Evolutionary conservation across 148 eudicot genomes (phyloP).

Genomic region (Chenopodium album): DNA sequence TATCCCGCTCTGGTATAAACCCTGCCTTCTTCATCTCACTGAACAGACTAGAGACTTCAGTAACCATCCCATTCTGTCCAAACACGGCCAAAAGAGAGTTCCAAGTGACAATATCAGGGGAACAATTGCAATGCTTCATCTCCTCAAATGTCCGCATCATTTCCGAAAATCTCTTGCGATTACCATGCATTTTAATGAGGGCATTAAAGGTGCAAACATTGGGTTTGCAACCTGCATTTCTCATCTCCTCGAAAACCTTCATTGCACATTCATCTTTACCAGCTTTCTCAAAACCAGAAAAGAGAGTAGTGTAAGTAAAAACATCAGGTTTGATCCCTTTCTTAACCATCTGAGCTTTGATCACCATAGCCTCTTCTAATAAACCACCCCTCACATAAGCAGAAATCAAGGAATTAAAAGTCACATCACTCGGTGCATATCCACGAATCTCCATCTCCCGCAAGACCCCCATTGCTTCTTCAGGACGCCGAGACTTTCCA

Average conservation of each 20-base stretch:
- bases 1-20: conserved; percentile 84
- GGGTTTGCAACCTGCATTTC: conserved; percentile 61
- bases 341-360: conserved; percentile 67
- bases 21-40: conserved; percentile 87
- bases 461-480: conserved; percentile 81
- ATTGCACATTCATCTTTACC: conserved; percentile 91
- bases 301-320: conserved; percentile 75
- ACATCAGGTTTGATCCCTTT: conserved; percentile 85
- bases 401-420: conserved; percentile 81
- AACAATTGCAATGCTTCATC: conserved; percentile 57
- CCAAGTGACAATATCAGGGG: conserved; percentile 91
- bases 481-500: conserved; percentile 72
- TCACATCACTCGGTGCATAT: conserved; percentile 63
- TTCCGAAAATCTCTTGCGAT: conserved; percentile 68
- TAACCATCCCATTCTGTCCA: conserved; percentile 85
- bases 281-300: conserved; percentile 90
- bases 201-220: conserved; percentile 87
- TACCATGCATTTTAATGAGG: conserved; percentile 85
- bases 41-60: conserved; percentile 67
- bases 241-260: conserved; percentile 87
- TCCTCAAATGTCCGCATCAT: conserved; percentile 93
- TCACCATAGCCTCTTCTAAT: conserved; percentile 69
- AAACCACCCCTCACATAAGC: conserved; percentile 76
- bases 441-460: conserved; percentile 70
- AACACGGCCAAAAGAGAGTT: conserved; percentile 81